Base-by-base conservation (phyloP, 768 basidiomycete genomes). In the Mycena alexandri region DNA sequence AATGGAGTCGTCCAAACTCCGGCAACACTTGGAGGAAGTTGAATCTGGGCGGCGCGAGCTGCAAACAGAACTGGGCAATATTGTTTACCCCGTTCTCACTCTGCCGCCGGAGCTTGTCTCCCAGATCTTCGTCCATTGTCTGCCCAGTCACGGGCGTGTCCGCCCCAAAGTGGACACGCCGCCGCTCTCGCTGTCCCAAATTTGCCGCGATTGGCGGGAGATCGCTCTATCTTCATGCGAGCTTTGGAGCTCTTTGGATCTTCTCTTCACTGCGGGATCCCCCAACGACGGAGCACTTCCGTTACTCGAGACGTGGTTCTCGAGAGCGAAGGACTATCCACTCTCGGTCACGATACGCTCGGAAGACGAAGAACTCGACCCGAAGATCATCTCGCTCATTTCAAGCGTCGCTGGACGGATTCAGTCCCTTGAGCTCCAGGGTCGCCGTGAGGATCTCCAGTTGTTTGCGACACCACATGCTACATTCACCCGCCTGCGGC, bases 191-290 rank as follows among this genome's bases (percentile, higher is more conserved):
- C 58, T 60, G 34, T 29, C 58, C 2, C 58, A 60, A 46, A 19
- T 60, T 36, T 60, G 58, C 43, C 19, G 34, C 17, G 21, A 36
- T 50, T 60, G 58, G 58, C 58, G 58, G 21, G 13, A 50, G 2
- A 60, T 60, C 14, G 47, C 58, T 1, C 58, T 60, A 21, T 60
- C 58, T 2, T 21, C 58, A 3, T 48, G 33, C 34, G 19, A 46
- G 29, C 58, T 60, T 3, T 60, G 58, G 58, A 48, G 7, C 9
- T 46, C 19, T 17, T 2, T 60, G 8, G 25, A 60, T 48, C 6
- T 46, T 4, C 12, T 21, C 1, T 16, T 48, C 9, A n/a, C 11
- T 47, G 1, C 21, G 7, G 41, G 14, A 17, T 6, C 1, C 24
- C 41, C 10, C 55, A 56, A 24, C 17, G 22, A 25, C 13, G 33